Evolutionary conservation across 2,329 filamentous ascomycete species (phyloP), one percentile per base, ranked within the genome.

Genomic region (Ascochyta clinopodiicola): DNA sequence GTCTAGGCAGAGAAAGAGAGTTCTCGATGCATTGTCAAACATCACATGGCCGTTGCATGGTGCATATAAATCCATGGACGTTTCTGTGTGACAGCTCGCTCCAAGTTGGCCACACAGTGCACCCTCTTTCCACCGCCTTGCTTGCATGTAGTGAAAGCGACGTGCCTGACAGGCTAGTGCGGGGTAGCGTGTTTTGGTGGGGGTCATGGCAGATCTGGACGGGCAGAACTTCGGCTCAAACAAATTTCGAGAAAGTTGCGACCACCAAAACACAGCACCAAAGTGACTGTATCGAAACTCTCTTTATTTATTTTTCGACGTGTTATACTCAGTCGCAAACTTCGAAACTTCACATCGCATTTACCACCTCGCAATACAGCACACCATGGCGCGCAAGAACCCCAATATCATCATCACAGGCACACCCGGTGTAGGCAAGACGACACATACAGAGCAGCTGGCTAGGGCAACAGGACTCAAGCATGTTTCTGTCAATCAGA

Each of bases 341-440:
- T 17, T 42, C 36, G 10, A 19, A 42, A 44, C 12, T 27, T 13
- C 13, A 31, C 42, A 10, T 39, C 44, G n/a, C 38, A 19, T 25
- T 19, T 4, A 13, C 6, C 12, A 6, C 1, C 13, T 13, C 29
- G 9, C 3, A 13, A 6, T 31, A 13, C 5, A 10, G 29, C 12
- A 31, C 46, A 59, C 38, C 19, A 78, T 77, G 73, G 69, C 75
- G 57, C 77, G 79, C 53, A 75, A 73, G 52, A 71, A 73, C 60
- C 95, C 95, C 27, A 99, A 98, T 76, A 92, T 99, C 69, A 89
- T 99, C 65, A 84, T 99, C 63, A 98, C 95, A 36, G 95, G 95
- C 62, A 99, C 95, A 19, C 95, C 95, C 0, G 95, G 95, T 51
- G 92, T 96, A 25, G 95, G 95, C 71, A 99, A 99, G 80, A 96